Conservation (phyloP, 2,329 filamentous ascomycete species). For the Albophoma yamanashiensis region DNA sequence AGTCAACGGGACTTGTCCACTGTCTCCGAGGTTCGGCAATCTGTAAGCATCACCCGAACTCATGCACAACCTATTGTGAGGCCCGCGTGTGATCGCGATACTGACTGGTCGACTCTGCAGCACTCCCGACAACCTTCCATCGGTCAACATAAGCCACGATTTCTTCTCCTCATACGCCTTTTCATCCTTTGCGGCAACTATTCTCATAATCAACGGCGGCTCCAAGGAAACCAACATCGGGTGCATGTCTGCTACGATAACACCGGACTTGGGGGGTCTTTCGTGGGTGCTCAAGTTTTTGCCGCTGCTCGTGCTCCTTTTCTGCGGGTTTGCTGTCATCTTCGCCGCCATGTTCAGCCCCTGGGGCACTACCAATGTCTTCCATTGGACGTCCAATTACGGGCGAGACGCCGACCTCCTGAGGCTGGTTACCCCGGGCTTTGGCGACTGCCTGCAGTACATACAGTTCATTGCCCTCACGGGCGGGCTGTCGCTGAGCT, state of each 20-base stretch:
- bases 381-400: slow-evolving; percentile 97
- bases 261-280: slow-evolving; percentile 67
- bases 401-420: slow-evolving; percentile 87
- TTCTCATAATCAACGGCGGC: slow-evolving; percentile 70
- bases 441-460: slow-evolving; percentile 94
- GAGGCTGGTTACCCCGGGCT: slow-evolving; percentile 86
- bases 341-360: slow-evolving; percentile 83
- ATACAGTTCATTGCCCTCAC: slow-evolving; percentile 87
- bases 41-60: background rate
- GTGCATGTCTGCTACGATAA: slow-evolving; percentile 74
- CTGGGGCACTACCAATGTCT: slow-evolving; percentile 84
- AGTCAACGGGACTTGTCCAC: slow-evolving; percentile 58
- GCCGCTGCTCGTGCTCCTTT: slow-evolving; percentile 65
- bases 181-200: slow-evolving; percentile 63
- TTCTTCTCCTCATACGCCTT: slow-evolving; percentile 81
- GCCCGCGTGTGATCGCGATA: background rate
- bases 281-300: slow-evolving; percentile 63
- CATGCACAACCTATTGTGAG: background rate
- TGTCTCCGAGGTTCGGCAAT: slow-evolving; percentile 58
- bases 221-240: slow-evolving; percentile 50
- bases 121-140: slow-evolving; percentile 44
- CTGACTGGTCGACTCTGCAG: slow-evolving; percentile 10
- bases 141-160: slow-evolving; percentile 62
- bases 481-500: slow-evolving; percentile 75
- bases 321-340: slow-evolving; percentile 73